A percentile compares a stretch with the other conserved stretches of the same genome.
phyloP scores from a whole-genome alignment of 2,329 filamentous ascomycete genomes.

The Aspergillus aculeatus region DNA sequence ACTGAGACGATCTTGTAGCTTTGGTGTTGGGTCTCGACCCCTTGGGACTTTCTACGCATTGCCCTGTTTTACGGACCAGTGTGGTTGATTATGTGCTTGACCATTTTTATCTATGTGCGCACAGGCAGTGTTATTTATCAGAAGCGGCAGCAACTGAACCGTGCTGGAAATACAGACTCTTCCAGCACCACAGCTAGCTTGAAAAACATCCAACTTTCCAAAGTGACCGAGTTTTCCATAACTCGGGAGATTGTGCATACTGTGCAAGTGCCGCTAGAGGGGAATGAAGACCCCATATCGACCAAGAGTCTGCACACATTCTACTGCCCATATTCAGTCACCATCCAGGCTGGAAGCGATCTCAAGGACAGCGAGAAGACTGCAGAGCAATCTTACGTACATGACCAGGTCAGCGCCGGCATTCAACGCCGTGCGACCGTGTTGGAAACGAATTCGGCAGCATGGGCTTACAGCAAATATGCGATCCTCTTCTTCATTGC shows the following conservation, averaged over 20 bases:
- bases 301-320: neutral
- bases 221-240: constrained; percentile 23
- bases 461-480: constrained; percentile 42
- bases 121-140: constrained; percentile 43
- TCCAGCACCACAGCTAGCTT: constrained; percentile 47
- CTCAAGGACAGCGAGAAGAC: neutral
- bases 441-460: constrained; percentile 35
- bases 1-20: constrained; percentile 45
- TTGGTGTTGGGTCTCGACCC: constrained; percentile 74
- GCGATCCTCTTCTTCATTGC: constrained; percentile 43
- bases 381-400: neutral
- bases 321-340: constrained; percentile 34
- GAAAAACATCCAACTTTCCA: constrained; percentile 44
- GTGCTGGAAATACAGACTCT: constrained; percentile 51
- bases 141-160: constrained; percentile 62
- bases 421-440: constrained; percentile 1
- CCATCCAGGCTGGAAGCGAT: constrained; percentile 20
- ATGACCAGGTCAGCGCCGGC: neutral
- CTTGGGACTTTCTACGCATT: constrained; percentile 72
- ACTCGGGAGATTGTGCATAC: neutral
- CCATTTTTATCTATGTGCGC: constrained; percentile 37
- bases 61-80: constrained; percentile 65
- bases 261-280: neutral
- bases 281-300: constrained; percentile 1
- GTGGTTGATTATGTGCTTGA: constrained; percentile 43